Percentiles rank a stretch among this genome's conserved stretches.
phyloP scores from a whole-genome alignment of 2,329 filamentous ascomycete genomes.

The Pseudogymnoascus sp. region DNA sequence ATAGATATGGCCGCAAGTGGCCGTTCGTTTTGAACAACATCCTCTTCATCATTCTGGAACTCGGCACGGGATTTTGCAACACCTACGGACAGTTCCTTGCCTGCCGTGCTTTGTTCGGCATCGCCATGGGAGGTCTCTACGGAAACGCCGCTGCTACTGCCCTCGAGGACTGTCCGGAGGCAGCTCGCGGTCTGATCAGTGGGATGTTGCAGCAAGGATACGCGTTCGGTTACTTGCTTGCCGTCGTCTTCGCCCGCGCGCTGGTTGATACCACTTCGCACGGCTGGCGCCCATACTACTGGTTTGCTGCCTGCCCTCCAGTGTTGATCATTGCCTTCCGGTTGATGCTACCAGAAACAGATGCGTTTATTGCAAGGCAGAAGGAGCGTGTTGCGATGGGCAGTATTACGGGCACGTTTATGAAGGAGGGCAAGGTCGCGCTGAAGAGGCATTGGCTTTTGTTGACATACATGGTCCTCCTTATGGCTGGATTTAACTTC shows the following conservation, averaged over 20 bases:
- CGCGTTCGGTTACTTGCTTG: constrained; percentile 70
- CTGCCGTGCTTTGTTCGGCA: constrained; percentile 65
- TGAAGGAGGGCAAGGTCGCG: constrained; percentile 70
- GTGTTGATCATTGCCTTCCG: constrained; percentile 74
- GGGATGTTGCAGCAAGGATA: constrained; percentile 79
- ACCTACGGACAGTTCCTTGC: constrained; percentile 63
- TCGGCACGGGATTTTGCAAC: constrained; percentile 63
- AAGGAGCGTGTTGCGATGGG: constrained; percentile 51
- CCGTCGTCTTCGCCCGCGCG: constrained; percentile 57
- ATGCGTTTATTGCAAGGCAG: constrained; percentile 60
- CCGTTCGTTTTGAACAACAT: constrained; percentile 70
- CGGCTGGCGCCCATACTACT: constrained; percentile 77
- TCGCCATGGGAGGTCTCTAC: constrained; percentile 76
- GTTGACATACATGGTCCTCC: constrained; percentile 69
- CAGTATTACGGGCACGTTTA: constrained; percentile 57
- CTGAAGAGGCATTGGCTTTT: constrained; percentile 73
- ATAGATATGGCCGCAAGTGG: constrained; percentile 75
- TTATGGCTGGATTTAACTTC: constrained; percentile 91
- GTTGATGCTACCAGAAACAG: constrained; percentile 69
- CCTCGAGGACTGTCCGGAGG: constrained; percentile 47
- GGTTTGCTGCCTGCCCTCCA: constrained; percentile 78
- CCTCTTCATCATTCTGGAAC: constrained; percentile 62
- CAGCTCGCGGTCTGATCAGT: constrained; percentile 65
- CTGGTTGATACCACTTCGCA: constrained; percentile 70
- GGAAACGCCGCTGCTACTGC: constrained; percentile 74